Base-by-base conservation (phyloP, 345 rosid species). In the Iberis pinnata region DNA sequence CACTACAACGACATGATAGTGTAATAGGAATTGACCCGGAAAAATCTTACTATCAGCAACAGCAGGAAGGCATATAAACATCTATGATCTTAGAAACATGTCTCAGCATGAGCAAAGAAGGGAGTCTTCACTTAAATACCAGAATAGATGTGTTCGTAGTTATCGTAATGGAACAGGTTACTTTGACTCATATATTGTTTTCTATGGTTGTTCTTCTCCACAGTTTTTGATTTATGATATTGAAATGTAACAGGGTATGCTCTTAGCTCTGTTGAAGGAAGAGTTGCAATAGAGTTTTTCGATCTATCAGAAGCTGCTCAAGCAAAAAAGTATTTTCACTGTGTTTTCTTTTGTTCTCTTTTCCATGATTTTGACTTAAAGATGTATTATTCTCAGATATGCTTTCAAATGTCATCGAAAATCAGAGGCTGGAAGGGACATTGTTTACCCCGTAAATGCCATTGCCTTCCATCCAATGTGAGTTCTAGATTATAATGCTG, bases 371-470 rank as follows among this genome's bases (percentile, higher is more conserved):
- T 54, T 37, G 43, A 29, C 53, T 64, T 48, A 47, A 15, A 40
- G 1, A 46, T 18, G 9, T 19, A 39, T 68, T 58, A 37, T 49
- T 12, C 62, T 70, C 80, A 93, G 99, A 58, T 88, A 93, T 76
- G 99, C 99, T 38, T 93, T 93, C 61, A 93, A 93, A 76, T 88
- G 99, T 56, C 99, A 93, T 68, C 77, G 99, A 43, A 88, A 93
- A 75, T 78, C 97, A 20, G 97, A 88, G 79, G 97, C 94, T 39
- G 99, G 97, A 70, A 75, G 82, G 58, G 99, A 88, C 76, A 80
- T 93, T 48, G 95, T 88, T 43, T 82, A 86, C 78, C 94, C 97
- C 32, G 97, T 88, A 37, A 93, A 88, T 71, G 88, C 97, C 55
- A 83, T 93, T 45, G 99, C 95, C 17, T 88, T 85, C 75, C 99